phyloP scores from a whole-genome alignment of 2,329 filamentous ascomycete species.

The Septoria petroselini region DNA sequence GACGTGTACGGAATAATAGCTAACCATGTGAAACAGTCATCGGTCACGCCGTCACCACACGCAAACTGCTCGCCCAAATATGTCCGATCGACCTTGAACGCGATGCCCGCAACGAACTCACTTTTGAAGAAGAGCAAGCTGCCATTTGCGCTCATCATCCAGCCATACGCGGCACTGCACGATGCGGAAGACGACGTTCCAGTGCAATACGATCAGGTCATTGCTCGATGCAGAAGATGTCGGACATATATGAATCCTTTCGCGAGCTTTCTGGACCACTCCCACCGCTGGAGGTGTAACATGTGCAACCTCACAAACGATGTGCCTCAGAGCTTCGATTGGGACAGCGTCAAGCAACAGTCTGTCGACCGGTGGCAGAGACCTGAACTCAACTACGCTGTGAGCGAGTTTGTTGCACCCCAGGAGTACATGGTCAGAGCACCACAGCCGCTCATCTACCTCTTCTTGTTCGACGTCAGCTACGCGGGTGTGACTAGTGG shows the following conservation, averaged over 20 bases:
- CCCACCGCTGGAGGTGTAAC: conserved; percentile 97
- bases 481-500: conserved; percentile 86
- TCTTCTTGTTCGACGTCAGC: conserved; percentile 94
- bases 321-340: conserved; percentile 98
- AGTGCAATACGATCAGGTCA: conserved; percentile 93
- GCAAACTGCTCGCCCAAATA: conserved; percentile 93
- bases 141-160: conserved; percentile 91
- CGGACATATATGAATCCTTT: conserved; percentile 98
- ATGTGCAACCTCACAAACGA: conserved; percentile 99
- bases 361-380: conserved; percentile 88
- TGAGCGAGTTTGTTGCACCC: conserved; percentile 94
- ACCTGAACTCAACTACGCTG: conserved; percentile 89
- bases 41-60: conserved; percentile 83
- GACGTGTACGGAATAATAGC: no score
- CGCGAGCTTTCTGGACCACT: conserved; percentile 92
- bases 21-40: no score
- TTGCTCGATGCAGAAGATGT: conserved; percentile 92
- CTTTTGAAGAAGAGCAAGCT: conserved; percentile 95
- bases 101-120: conserved; percentile 85
- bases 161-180: conserved; percentile 89
- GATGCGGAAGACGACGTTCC: conserved; percentile 89
- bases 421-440: conserved; percentile 99
- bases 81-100: conserved; percentile 91
- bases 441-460: conserved; percentile 89
- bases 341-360: conserved; percentile 90